Base-by-base conservation (phyloP, 148 eudicot genomes). In the Camellia granthamiana region DNA sequence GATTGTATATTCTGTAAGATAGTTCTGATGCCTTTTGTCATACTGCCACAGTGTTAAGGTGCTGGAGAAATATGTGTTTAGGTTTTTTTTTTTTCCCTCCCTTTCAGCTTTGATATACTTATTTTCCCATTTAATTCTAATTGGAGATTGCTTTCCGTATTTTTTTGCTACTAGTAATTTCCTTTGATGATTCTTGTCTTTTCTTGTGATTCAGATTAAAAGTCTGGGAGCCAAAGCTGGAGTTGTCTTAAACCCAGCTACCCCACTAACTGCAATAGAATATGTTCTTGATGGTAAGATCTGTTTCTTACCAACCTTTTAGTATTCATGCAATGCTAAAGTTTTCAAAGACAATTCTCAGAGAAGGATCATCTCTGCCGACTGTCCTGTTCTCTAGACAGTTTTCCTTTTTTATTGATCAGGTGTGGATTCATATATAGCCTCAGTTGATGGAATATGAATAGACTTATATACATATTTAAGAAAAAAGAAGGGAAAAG, bases 191-290 rank as follows among this genome's bases (percentile, higher is more conserved):
- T 67, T 76, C 64, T 62, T 30, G 30, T 68, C 2, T 66, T 77
- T 72, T 76, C 52, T 81, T 43, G 54, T 80, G 43, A 23, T 83
- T 81, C 91, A 97, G 99, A 86, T 97, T 46, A 97, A 97, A 84
- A 89, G 89, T 86, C 81, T 94, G 86, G 99, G 99, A 67, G 99
- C 99, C 54, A 97, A 97, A 92, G 99, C 98, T 77, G 99, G 99
- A 76, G 99, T 94, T 75, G 99, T 97, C 66, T 81, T 94, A 81
- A 97, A 97, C 91, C 99, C 99, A 67, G 99, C 71, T 71, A 97
- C 98, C 86, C 92, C 99, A 51, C 85, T 94, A 78, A 81, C 46
- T 82, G 82, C 97, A 15, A 88, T 97, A 7, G 99, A 97, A 77
- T 96, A 96, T 78, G 88, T 97, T 42, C 98, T 97, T 86, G 99